A percentile compares a stretch with the other conserved stretches of the same genome.
Conservation (phyloP, 208 protist genomes). For the Crithidia expoeki region DNA sequence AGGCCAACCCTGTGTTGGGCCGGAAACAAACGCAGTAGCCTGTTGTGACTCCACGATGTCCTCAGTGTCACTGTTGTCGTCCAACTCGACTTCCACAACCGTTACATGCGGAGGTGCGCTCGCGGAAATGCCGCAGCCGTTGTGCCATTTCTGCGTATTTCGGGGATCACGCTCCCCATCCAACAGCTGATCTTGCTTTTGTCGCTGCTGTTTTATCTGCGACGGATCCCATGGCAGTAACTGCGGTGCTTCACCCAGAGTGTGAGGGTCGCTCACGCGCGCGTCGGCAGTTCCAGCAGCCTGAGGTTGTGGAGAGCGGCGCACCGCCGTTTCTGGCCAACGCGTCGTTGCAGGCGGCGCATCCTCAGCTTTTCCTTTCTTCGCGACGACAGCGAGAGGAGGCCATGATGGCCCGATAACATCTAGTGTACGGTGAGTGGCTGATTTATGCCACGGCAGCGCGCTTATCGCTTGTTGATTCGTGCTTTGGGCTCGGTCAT, state of each 20-base stretch:
- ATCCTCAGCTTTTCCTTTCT: not conserved
- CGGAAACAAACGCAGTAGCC: too few species aligned
- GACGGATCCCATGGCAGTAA: not conserved
- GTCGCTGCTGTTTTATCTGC: not conserved
- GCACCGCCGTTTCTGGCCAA: not conserved
- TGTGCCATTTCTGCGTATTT: not conserved
- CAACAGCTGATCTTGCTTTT: not conserved
- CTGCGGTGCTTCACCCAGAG: not conserved
- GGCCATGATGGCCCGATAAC: not conserved
- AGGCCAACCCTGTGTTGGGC: not conserved
- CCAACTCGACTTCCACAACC: conserved; percentile 32
- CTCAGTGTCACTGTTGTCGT: conserved; percentile 6
- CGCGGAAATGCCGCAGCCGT: not conserved
- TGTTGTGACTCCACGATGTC: too few species aligned
- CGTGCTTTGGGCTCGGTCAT: not conserved
- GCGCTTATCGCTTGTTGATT: not conserved
- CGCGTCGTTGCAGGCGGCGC: not conserved
- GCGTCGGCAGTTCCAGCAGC: not conserved
- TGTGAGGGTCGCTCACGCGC: not conserved
- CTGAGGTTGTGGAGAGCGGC: too few species aligned
- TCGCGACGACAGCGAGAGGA: not conserved
- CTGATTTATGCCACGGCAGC: not conserved
- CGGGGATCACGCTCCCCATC: not conserved
- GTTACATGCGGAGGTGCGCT: not conserved
- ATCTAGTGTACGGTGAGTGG: conserved; percentile 11